Evolutionary conservation across 129 eudicot genomes (phyloP), one percentile per base, ranked within the genome.

Genomic region (Saposhnikovia divaricata): DNA sequence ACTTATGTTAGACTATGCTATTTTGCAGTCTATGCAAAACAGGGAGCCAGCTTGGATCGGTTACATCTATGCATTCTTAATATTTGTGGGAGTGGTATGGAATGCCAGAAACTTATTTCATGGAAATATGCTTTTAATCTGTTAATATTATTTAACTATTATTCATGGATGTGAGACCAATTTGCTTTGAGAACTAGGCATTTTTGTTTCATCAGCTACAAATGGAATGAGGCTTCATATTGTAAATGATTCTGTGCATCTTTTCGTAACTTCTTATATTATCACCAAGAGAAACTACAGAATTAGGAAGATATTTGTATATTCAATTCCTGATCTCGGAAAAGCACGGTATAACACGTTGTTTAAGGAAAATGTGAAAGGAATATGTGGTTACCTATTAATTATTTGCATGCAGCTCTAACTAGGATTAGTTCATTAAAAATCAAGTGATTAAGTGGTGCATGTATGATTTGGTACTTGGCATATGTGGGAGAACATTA

Each of bases 11-110:
- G n/a, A 74, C 45, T 6, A 21, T 80, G 75, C 44, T 65, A 78
- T 80, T 76, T 72, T 89, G 87, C 91, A 93, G 98, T 85, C 98
- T 77, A 90, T 91, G 89, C 94, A 93, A 88, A 78, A 76, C 40
- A 89, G 95, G 21, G 93, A 86, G 83, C 97, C 97, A 79, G 89
- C 97, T 83, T 88, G 87, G 85, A 78, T 85, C 53, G 98, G 98
- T 51, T 93, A 93, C 81, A 74, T 89, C 84, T 91, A 91, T 80
- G 97, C 98, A 31, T 87, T 91, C 78, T 80, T 83, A 65, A 93
- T 93, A 77, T 93, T 91, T 51, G 81, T 91, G 80, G 96, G 93
- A 79, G 96, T 93, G 97, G 98, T 91, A 93, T 82, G 85, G 28
- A 73, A 34, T 72, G 47, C 72, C 55, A 59, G 74, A 69, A 65